Evolutionary conservation across 139 green algal species (phyloP).

Genomic region (Mychonastes homosphaera): DNA sequence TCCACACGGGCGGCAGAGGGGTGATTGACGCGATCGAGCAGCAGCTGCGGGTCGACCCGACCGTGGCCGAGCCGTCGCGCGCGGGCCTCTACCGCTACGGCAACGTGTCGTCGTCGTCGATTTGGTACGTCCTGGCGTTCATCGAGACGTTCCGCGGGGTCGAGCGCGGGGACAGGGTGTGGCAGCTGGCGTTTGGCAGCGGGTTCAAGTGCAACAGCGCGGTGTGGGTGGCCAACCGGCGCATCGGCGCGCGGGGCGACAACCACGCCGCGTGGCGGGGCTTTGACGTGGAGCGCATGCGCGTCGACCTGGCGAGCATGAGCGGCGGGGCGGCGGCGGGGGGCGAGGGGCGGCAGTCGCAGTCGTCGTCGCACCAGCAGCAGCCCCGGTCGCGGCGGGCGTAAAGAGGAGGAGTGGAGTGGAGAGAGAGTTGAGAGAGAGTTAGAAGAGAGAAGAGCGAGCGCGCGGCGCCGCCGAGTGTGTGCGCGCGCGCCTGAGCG

Average conservation of each 20-base stretch:
- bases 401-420: no score
- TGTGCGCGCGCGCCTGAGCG: no score
- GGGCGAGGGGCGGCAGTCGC: no score
- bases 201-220: constrained; percentile 95
- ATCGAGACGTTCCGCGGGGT: constrained; percentile 58
- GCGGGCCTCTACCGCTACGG: constrained; percentile 75
- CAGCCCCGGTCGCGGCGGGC: no score
- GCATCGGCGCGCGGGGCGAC: constrained; percentile 17
- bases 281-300: constrained; percentile 40
- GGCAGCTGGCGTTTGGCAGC: constrained; percentile 86
- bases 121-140: constrained; percentile 73
- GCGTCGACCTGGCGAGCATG: constrained; percentile 24
- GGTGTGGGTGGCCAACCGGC: constrained; percentile 68
- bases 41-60: constrained; percentile 58
- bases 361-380: no score
- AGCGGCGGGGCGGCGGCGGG: not conserved
- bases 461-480: no score
- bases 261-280: constrained; percentile 36
- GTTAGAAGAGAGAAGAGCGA: no score
- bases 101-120: constrained; percentile 68
- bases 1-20: constrained; percentile 85
- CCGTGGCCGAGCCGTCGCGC: constrained; percentile 59
- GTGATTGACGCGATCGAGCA: constrained; percentile 95
- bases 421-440: no score
- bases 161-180: constrained; percentile 59